Percentiles rank a stretch among this genome's conserved stretches.
Evolutionary conservation across 805 yeast species (phyloP).

Genomic region (Wickerhamiella australiensis): DNA sequence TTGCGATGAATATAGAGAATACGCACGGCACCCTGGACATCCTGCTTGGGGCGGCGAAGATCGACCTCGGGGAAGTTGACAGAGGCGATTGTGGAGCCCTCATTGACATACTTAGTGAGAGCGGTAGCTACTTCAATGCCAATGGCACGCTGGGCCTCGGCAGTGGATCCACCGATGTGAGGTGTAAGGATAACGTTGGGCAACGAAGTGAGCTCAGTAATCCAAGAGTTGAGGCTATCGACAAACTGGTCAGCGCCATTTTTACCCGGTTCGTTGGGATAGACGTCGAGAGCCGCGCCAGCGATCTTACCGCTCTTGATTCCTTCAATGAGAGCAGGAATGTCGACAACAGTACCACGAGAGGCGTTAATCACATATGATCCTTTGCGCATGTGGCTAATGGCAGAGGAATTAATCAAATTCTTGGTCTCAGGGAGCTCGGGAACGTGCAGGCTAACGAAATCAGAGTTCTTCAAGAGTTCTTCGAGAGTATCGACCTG

Average conservation of each 20-base stretch:
- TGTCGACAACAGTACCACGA: slow-evolving; percentile 95
- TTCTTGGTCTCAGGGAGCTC: slow-evolving; percentile 86
- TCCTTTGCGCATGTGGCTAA: slow-evolving; percentile 94
- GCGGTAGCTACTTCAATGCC: slow-evolving; percentile 90
- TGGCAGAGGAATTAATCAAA: slow-evolving; percentile 78
- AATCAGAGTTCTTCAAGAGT: slow-evolving; percentile 69
- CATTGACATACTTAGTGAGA: slow-evolving; percentile 82
- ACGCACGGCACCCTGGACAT: slow-evolving; percentile 70
- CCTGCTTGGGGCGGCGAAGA: slow-evolving; percentile 79
- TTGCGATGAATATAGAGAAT: slow-evolving; percentile 93
- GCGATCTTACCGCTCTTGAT: slow-evolving; percentile 88
- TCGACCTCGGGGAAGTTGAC: slow-evolving; percentile 98
- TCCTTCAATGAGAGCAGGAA: slow-evolving; percentile 85
- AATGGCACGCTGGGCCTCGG: slow-evolving; percentile 96
- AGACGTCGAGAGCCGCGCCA: slow-evolving; percentile 95
- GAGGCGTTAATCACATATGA: slow-evolving; percentile 90
- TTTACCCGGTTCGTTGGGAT: slow-evolving; percentile 93
- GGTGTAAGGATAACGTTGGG: slow-evolving; percentile 90
- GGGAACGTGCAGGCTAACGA: slow-evolving; percentile 89
- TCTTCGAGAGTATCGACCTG: slow-evolving; percentile 82
- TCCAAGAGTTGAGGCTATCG: slow-evolving; percentile 68
- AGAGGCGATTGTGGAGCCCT: slow-evolving; percentile 88
- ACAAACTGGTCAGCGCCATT: slow-evolving; percentile 76
- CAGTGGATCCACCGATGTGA: slow-evolving; percentile 98
- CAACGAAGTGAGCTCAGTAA: slow-evolving; percentile 64